Percentiles rank a stretch among this genome's conserved stretches.
Conservation (phyloP, 179 eudicot genomes). For the Camellia oleifera region DNA sequence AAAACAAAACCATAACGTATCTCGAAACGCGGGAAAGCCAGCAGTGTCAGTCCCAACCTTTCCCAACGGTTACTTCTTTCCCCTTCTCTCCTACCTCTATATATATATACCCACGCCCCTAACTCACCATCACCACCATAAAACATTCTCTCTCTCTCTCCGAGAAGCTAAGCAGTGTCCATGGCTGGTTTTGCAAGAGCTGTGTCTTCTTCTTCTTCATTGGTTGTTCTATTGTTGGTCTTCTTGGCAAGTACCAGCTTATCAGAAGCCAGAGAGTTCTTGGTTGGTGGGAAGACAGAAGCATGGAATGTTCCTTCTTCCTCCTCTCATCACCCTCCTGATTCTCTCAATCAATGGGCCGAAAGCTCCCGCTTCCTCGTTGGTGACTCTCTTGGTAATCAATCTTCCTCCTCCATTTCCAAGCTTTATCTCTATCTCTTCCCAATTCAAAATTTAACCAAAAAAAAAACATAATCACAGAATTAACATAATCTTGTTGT, state of each 20-base stretch:
- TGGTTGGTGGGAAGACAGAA: slow-evolving; percentile 56
- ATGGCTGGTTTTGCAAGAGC: slow-evolving; percentile 7
- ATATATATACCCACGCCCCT: slow-evolving; percentile 3
- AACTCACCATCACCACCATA: not conserved
- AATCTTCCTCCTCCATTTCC: not conserved
- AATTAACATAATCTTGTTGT: not conserved
- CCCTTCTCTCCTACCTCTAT: not conserved
- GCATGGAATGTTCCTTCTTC: slow-evolving; percentile 52
- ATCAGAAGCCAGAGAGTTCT: slow-evolving; percentile 51
- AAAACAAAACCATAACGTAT: not conserved
- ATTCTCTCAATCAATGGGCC: slow-evolving; percentile 74
- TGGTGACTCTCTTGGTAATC: slow-evolving; percentile 61
- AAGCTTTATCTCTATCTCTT: not conserved
- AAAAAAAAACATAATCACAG: too few species aligned
- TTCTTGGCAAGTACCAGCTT: slow-evolving; percentile 23
- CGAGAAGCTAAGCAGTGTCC: too few species aligned
- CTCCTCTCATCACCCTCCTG: slow-evolving; percentile 37
- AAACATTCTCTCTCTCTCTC: not conserved
- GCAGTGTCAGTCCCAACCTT: not conserved
- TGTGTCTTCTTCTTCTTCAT: not conserved
- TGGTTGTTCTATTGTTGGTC: not conserved
- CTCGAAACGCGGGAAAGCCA: not conserved
- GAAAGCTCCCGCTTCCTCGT: slow-evolving; percentile 41
- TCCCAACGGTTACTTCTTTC: slow-evolving; percentile 18
- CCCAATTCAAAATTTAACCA: too few species aligned